phyloP scores from a whole-genome alignment of 176 grass and related monocot genomes.

The Carex kokanica region DNA sequence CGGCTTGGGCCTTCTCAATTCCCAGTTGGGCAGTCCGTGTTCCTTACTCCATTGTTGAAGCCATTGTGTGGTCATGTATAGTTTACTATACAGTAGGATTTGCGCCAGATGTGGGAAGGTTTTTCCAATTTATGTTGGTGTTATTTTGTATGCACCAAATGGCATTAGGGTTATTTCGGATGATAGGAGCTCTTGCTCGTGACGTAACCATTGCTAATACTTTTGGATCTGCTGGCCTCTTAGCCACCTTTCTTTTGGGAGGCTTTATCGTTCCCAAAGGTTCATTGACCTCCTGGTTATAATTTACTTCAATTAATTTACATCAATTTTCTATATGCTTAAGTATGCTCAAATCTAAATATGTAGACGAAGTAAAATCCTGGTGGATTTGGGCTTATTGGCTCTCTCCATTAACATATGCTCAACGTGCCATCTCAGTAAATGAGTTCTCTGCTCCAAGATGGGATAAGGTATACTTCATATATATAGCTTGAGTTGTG shows the following conservation, averaged over 20 bases:
- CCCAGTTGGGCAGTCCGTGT: conserved; percentile 64
- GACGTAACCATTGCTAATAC: conserved; percentile 57
- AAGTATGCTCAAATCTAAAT: not conserved
- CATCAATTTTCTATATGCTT: not conserved
- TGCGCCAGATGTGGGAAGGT: conserved; percentile 52
- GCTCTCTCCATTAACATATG: conserved; percentile 71
- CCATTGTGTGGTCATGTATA: conserved; percentile 62
- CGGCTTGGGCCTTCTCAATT: conserved; percentile 70
- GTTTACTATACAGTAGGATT: conserved; percentile 79
- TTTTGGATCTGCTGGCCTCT: conserved; percentile 52
- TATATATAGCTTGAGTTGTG: not conserved
- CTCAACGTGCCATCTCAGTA: conserved; percentile 63
- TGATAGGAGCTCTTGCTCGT: conserved; percentile 67
- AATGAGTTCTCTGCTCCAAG: conserved; percentile 58
- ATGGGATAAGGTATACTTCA: conserved; percentile 46
- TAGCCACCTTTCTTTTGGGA: conserved; percentile 59
- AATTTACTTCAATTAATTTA: not conserved
- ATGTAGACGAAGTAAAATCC: conserved; percentile 41
- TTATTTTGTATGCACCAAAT: conserved; percentile 74
- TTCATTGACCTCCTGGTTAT: not conserved
- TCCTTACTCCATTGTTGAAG: conserved; percentile 64
- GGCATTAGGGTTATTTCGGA: conserved; percentile 67
- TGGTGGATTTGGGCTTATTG: conserved; percentile 75
- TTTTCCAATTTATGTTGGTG: conserved; percentile 63
- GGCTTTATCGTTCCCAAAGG: conserved; percentile 75